Percentiles rank a stretch among this genome's conserved stretches.
Conservation (phyloP, 2,329 filamentous ascomycete genomes). For the Trichophyton simii region DNA sequence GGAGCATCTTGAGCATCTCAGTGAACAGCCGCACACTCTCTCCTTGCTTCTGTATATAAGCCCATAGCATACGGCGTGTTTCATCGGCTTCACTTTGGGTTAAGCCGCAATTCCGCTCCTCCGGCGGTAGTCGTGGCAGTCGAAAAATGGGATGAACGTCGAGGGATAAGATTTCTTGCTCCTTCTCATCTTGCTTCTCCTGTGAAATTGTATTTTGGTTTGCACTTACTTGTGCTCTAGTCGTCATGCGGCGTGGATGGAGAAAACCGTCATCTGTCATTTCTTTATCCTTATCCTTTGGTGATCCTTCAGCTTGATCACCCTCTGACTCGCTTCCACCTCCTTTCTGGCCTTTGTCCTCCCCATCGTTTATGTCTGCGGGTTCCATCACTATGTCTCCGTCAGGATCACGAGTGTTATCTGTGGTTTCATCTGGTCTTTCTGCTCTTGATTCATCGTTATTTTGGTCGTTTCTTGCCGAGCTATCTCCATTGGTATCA, state of each 20-base stretch:
- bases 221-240: constrained; percentile 33
- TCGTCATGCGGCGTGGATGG: constrained; percentile 36
- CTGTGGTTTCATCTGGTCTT: neutral
- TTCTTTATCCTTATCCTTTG: neutral
- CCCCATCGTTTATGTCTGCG: neutral
- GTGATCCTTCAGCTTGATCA: neutral
- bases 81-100: constrained; percentile 49
- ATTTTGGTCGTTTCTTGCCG: neutral
- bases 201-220: constrained; percentile 23
- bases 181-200: constrained; percentile 19
- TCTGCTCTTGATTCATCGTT: neutral
- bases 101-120: constrained; percentile 44
- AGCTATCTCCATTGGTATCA: neutral
- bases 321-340: neutral
- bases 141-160: constrained; percentile 46
- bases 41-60: constrained; percentile 55
- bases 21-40: constrained; percentile 48
- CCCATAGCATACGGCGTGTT: constrained; percentile 46
- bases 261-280: constrained; percentile 17
- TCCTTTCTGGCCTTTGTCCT: neutral
- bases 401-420: neutral
- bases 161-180: constrained; percentile 23
- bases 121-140: constrained; percentile 38
- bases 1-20: constrained; percentile 43
- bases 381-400: neutral